phyloP scores from a whole-genome alignment of 352 stramenopile genomes.

The Pythium plurisporium region DNA sequence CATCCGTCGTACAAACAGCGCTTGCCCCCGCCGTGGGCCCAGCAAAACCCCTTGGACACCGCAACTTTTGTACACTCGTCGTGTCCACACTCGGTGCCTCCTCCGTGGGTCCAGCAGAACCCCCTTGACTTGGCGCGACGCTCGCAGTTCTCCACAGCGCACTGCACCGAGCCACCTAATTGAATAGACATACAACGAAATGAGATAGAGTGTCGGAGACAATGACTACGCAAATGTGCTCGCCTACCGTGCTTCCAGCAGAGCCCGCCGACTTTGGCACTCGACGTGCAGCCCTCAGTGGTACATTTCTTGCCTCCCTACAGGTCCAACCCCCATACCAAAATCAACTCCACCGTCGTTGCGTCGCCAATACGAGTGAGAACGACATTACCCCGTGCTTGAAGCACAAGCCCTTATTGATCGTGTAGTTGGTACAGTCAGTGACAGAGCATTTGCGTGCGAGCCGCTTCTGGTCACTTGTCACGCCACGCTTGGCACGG shows the following conservation, averaged over 20 bases:
- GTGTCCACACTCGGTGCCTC: slow-evolving; percentile 5
- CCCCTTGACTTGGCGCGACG: slow-evolving; percentile 27
- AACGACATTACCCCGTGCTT: slow-evolving; percentile 47
- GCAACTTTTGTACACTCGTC: slow-evolving; percentile 19
- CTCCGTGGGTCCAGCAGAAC: slow-evolving; percentile 24
- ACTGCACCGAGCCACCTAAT: slow-evolving; percentile 23
- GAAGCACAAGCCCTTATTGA: slow-evolving; percentile 44
- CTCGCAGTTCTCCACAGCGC: slow-evolving; percentile 11
- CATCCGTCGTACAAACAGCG: slow-evolving; percentile 15
- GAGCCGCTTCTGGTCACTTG: slow-evolving; percentile 29
- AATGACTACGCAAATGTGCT: too few species aligned
- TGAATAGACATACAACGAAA: too few species aligned
- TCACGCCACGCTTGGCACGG: slow-evolving; percentile 12
- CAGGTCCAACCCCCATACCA: background rate
- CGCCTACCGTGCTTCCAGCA: slow-evolving; percentile 47
- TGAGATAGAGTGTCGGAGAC: too few species aligned
- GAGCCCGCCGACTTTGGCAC: slow-evolving; percentile 37
- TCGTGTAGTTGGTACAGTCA: slow-evolving; percentile 41
- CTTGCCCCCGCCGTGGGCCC: slow-evolving; percentile 25
- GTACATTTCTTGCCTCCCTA: slow-evolving; percentile 45
- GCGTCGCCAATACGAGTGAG: too few species aligned
- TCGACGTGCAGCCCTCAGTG: slow-evolving; percentile 30
- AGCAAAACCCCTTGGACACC: slow-evolving; percentile 25
- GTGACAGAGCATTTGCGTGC: slow-evolving; percentile 31
- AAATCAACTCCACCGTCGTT: background rate